Percentiles rank a stretch among this genome's conserved stretches.
These are phyloP conservation scores for Podaxis sp. DNA, from an alignment of 768 basidiomycete species.

Conservation along the genomic window DNA sequence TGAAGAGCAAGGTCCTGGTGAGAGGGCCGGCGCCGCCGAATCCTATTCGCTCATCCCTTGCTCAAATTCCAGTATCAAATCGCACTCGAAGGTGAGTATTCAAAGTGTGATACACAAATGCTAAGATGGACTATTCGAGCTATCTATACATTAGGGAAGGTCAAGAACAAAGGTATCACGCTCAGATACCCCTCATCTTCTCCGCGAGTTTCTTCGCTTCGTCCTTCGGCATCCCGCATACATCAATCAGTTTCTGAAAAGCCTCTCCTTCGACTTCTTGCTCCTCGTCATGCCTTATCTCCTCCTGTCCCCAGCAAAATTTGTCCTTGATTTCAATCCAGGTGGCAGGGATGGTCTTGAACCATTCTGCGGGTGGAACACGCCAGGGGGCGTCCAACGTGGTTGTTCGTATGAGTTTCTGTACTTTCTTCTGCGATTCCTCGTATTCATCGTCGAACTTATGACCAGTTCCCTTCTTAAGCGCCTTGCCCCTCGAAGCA, in stretches of 20 bases:
- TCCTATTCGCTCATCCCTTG: no score
- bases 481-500: constrained; percentile 30
- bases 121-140: no score
- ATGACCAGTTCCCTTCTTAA: neutral
- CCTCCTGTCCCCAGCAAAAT: neutral
- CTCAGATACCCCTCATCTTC: neutral
- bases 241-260: neutral
- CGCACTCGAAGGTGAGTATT: no score
- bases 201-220: neutral
- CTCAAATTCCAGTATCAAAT: no score
- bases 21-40: no score
- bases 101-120: no score
- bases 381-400: neutral
- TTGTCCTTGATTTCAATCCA: neutral
- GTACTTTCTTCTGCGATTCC: constrained; percentile 10
- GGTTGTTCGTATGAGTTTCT: constrained; percentile 10
- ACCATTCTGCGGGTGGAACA: constrained; percentile 3
- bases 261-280: constrained; percentile 6
- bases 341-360: neutral
- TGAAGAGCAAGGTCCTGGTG: no score
- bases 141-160: no score
- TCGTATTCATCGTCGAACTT: constrained; percentile 16
- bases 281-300: neutral
- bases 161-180: no score
- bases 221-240: constrained; percentile 6